Percentiles rank a stretch among this genome's conserved stretches.
Evolutionary conservation across 164 flowering plant species (phyloP).

Genomic region (Warburgia ugandensis): DNA sequence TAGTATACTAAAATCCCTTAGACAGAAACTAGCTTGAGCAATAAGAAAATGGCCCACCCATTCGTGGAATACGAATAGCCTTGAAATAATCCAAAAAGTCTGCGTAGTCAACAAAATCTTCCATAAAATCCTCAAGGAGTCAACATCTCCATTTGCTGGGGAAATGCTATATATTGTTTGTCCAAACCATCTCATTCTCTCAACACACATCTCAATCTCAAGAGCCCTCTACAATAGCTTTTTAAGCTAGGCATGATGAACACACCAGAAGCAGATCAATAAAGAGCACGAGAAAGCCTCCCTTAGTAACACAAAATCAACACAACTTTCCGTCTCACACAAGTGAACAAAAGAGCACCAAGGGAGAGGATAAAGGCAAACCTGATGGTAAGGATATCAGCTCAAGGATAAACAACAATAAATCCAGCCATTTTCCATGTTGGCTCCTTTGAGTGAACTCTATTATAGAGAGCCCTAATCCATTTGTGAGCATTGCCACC

Average conservation of each 20-base stretch:
- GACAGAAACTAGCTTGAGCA: too few relatives aligned
- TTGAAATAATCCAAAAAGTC: constrained; percentile 85
- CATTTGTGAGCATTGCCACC: constrained; percentile 56
- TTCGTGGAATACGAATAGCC: constrained; percentile 77
- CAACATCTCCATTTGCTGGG: constrained; percentile 36
- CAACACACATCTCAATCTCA: constrained; percentile 38
- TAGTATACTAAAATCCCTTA: not conserved
- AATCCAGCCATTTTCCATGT: constrained; percentile 87
- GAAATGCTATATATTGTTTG: constrained; percentile 44
- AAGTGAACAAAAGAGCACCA: not conserved
- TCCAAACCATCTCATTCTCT: constrained; percentile 56
- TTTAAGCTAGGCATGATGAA: constrained; percentile 94
- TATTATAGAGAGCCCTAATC: constrained; percentile 84
- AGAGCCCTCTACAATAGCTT: constrained; percentile 60
- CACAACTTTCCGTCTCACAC: not conserved
- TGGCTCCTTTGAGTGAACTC: constrained; percentile 83
- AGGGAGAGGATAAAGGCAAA: constrained; percentile 14
- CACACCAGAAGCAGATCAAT: constrained; percentile 69
- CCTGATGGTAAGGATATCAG: constrained; percentile 67
- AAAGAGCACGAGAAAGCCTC: constrained; percentile 87
- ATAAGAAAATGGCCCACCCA: too few relatives aligned
- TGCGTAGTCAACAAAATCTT: constrained; percentile 55
- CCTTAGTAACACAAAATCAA: constrained; percentile 34
- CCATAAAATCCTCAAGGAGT: constrained; percentile 55
- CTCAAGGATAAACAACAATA: constrained; percentile 73